Evolutionary conservation across 2,329 filamentous ascomycete genomes (phyloP), one percentile per base, ranked within the genome.

Genomic region (Nemania sp.): DNA sequence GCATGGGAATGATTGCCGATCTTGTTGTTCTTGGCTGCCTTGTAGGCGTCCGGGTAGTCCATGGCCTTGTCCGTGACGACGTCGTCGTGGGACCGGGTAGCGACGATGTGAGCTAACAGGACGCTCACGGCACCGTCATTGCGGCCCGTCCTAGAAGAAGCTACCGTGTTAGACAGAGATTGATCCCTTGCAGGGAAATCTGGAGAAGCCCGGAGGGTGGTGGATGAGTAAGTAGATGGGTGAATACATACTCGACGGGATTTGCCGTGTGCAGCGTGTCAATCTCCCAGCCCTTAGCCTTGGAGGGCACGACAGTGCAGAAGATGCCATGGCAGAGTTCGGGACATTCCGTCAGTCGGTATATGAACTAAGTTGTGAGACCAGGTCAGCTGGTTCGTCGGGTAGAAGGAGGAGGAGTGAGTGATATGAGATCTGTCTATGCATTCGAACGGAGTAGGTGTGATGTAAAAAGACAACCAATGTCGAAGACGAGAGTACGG

Each of bases 291-390:
- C 82, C 73, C 69, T 80, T 72, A 17, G 74, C 71, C 43, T 81
- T 80, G 45, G 73, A 73, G 11, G 81, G 77, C 20, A 78, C 73
- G 13, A 85, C 81, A 13, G 86, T 89, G 65, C 89, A 90, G 79
- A 94, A 97, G 57, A 97, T 77, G 29, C 92, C 93, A 54, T 93
- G 80, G 73, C 86, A 89, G 57, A 97, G 83, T 71, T 93, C 90
- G 40, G 90, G 87, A 73, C 90, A 93, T 70, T 80, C 83, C 25
- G 82, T 84, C 25, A 96, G 83, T 63, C 91, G 89, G 76, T 96
- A 96, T 58, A 83, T 78, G 70, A 95, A 86, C 90, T 94, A 71
- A 25, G 7, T 10, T 32, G n/a, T 32, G 21, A 46, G 25, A 29
- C 7, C 25, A 29, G 25, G 7, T 29, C 25, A 29, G 25, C 25